These are phyloP conservation scores for Leccinum imitatum DNA, from an alignment of 768 basidiomycete genomes.

Conservation along the genomic window DNA sequence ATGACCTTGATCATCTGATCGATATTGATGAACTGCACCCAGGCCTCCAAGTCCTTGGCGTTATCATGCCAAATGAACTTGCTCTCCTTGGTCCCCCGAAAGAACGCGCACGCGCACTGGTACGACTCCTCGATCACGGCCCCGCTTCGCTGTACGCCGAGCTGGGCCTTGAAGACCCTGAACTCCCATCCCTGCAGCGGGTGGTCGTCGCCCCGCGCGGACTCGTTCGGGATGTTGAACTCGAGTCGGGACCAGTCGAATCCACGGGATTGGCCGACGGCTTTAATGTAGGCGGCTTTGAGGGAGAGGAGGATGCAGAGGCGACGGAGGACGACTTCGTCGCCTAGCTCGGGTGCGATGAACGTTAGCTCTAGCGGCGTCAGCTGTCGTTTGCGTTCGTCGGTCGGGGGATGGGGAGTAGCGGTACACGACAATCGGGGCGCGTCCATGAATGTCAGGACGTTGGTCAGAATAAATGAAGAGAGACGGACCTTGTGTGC, in stretches of 20 bases:
- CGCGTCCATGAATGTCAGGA: not conserved
- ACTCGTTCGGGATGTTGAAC: conserved; percentile 68
- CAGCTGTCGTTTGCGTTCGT: conserved; percentile 31
- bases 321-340: conserved; percentile 68
- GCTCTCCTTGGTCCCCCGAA: conserved; percentile 61
- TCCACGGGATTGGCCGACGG: conserved; percentile 76
- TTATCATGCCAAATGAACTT: conserved; percentile 74
- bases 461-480: not conserved
- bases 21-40: conserved; percentile 84
- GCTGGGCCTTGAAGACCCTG: conserved; percentile 70
- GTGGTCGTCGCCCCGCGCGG: conserved; percentile 65
- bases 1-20: conserved; percentile 81
- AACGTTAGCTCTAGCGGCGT: conserved; percentile 53
- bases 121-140: conserved; percentile 61
- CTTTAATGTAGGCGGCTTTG: conserved; percentile 81
- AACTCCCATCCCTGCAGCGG: conserved; percentile 84
- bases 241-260: conserved; percentile 83
- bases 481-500: conserved; percentile 63
- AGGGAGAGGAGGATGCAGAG: conserved; percentile 76
- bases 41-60: conserved; percentile 64
- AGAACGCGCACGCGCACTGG: conserved; percentile 78
- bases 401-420: too few relatives aligned
- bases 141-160: conserved; percentile 63
- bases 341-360: conserved; percentile 49
- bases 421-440: not conserved